phyloP scores from a whole-genome alignment of 495 filamentous ascomycete genomes.

The Cetradonia linearis region DNA sequence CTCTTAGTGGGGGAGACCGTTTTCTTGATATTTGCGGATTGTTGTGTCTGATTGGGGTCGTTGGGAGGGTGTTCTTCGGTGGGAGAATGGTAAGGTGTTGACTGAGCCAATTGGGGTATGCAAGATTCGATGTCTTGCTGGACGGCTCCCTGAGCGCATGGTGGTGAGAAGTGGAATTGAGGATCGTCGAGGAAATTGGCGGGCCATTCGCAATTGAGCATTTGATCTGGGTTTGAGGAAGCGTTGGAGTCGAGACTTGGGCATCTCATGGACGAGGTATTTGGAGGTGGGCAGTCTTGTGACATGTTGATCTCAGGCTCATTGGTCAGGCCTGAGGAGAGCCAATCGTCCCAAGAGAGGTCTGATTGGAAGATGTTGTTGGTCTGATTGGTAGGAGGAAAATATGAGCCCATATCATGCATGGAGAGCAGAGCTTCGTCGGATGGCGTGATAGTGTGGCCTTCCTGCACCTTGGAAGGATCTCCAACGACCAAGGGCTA shows the following conservation, averaged over 20 bases:
- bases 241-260: background rate
- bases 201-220: background rate
- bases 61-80: background rate
- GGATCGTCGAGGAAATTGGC: background rate
- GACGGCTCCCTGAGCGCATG: background rate
- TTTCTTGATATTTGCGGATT: background rate
- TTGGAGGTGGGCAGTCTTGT: background rate
- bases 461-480: background rate
- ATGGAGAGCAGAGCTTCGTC: background rate
- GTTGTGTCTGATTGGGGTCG: background rate
- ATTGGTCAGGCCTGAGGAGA: background rate
- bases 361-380: background rate
- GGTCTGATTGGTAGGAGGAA: background rate
- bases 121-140: background rate
- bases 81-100: too few species aligned
- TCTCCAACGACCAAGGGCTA: background rate
- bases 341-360: background rate
- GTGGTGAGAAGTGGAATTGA: background rate
- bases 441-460: background rate
- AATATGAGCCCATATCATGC: background rate
- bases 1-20: background rate
- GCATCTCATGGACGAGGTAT: background rate
- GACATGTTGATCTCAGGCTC: background rate
- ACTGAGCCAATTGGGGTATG: background rate
- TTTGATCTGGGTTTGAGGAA: background rate